Evolutionary conservation across 768 basidiomycete genomes (phyloP).

Genomic region (Suillus variegatus): DNA sequence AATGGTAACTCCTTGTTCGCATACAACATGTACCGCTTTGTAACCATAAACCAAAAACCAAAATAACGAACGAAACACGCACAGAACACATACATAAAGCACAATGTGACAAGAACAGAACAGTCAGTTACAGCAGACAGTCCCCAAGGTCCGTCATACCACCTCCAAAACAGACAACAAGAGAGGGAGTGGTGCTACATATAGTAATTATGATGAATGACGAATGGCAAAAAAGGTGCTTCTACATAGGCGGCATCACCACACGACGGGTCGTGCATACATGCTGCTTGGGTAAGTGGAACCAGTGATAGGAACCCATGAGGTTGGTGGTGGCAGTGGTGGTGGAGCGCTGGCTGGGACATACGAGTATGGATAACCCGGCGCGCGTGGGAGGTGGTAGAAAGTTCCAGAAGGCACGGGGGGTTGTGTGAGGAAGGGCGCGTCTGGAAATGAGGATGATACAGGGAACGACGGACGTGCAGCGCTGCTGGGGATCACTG

Average conservation of each 20-base stretch:
- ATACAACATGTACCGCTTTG: background rate
- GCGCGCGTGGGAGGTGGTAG: background rate
- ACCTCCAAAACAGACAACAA: background rate
- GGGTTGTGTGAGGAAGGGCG: background rate
- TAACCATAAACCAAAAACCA: constrained; percentile 1
- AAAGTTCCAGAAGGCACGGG: background rate
- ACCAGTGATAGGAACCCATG: background rate
- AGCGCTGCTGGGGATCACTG: background rate
- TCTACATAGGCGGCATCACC: background rate
- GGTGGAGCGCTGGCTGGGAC: background rate
- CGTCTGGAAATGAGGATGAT: background rate
- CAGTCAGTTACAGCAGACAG: background rate
- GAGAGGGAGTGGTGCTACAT: background rate
- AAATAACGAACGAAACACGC: background rate
- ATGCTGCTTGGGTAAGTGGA: background rate
- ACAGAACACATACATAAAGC: background rate
- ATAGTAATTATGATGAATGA: background rate
- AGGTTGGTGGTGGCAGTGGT: background rate
- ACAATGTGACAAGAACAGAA: background rate
- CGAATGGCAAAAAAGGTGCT: background rate
- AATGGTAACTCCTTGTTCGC: background rate
- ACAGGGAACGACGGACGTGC: background rate
- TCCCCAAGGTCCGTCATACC: background rate
- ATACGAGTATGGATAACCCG: background rate
- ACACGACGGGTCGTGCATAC: background rate